These are phyloP conservation scores for Kodamaea plutei DNA, from an alignment of 1,139 yeast genomes.

Conservation along the genomic window DNA sequence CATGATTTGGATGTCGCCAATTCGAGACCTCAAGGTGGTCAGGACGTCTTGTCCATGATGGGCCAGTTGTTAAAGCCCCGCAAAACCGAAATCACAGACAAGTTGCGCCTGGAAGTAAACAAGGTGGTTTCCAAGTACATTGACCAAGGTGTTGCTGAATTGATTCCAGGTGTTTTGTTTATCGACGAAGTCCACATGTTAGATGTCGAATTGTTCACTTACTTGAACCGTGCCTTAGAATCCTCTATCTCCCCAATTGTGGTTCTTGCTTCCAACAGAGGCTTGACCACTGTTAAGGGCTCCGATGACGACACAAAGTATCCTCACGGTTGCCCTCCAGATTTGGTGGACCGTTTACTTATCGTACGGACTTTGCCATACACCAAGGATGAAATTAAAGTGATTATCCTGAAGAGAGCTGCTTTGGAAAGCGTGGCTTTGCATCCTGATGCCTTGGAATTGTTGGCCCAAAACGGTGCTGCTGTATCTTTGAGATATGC, in stretches of 20 bases:
- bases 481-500: constrained; percentile 85
- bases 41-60: constrained; percentile 97
- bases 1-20: constrained; percentile 96
- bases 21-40: constrained; percentile 98
- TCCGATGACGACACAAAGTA: constrained; percentile 68
- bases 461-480: constrained; percentile 67
- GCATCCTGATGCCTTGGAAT: constrained; percentile 63
- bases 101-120: constrained; percentile 87
- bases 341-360: constrained; percentile 82
- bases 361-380: constrained; percentile 92
- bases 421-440: constrained; percentile 67
- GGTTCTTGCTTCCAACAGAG: constrained; percentile 92
- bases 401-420: constrained; percentile 80
- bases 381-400: constrained; percentile 73
- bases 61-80: constrained; percentile 94
- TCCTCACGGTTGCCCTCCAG: constrained; percentile 97
- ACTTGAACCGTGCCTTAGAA: constrained; percentile 89
- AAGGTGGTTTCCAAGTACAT: constrained; percentile 94
- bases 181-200: constrained; percentile 98
- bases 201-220: constrained; percentile 93
- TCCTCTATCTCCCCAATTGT: constrained; percentile 91
- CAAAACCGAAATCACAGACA: constrained; percentile 98
- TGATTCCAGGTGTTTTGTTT: constrained; percentile 95
- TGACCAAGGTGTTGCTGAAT: constrained; percentile 97
- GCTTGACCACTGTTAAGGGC: constrained; percentile 86